Conservation (phyloP, 179 eudicot genomes). For the Gypsophila paniculata region DNA sequence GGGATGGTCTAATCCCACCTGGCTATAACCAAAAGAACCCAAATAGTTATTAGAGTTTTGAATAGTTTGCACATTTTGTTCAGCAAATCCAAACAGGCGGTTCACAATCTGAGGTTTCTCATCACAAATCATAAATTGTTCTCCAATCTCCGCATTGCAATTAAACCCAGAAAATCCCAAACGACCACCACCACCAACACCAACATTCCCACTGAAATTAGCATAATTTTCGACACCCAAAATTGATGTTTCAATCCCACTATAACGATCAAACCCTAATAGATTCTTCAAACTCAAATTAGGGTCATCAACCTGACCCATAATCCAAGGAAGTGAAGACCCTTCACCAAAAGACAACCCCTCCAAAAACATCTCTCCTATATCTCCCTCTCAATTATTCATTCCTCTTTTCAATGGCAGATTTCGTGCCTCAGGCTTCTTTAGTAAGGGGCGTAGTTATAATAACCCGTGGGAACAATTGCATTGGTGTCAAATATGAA, state of each 20-base stretch:
- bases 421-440: no score
- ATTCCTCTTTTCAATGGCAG: no score
- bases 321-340: slow-evolving; percentile 46
- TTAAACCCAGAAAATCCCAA: slow-evolving; percentile 19
- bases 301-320: slow-evolving; percentile 59
- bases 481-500: no score
- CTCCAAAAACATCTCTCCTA: no score
- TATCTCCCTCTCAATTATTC: no score
- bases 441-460: no score
- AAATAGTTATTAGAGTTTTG: slow-evolving; percentile 35
- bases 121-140: slow-evolving; percentile 20
- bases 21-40: slow-evolving; percentile 24
- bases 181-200: slow-evolving; percentile 17
- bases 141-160: slow-evolving; percentile 11
- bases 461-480: no score
- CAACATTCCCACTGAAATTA: slow-evolving; percentile 12
- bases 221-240: slow-evolving; percentile 24
- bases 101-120: slow-evolving; percentile 23
- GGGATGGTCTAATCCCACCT: slow-evolving; percentile 36
- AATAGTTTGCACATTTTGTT: slow-evolving; percentile 16
- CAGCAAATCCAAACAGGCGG: slow-evolving; percentile 28
- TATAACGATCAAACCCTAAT: slow-evolving; percentile 35
- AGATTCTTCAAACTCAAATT: slow-evolving; percentile 47
- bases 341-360: slow-evolving; percentile 35
- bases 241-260: slow-evolving; percentile 40